Base-by-base conservation (phyloP, 2,329 filamentous ascomycete genomes). In the Ophiocordyceps robertsii region DNA sequence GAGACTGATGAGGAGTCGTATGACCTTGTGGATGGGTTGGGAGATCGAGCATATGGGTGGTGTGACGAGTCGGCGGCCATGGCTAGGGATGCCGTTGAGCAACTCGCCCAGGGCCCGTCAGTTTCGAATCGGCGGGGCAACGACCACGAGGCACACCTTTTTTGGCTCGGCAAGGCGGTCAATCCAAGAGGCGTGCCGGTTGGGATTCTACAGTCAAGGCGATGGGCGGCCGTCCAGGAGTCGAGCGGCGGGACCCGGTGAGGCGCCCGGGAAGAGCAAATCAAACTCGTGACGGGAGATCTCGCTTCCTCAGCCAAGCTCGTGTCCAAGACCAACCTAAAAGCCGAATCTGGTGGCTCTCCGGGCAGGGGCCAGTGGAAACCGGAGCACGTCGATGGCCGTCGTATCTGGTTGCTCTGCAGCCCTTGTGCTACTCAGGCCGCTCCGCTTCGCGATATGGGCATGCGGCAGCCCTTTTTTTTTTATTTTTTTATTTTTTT, bases 1-100 rank as follows among this genome's bases (percentile, higher is more conserved):
- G 75, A 77, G 52, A 77, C 73, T 39, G 75, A 77, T 11, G 75
- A 78, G 46, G 75, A 79, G 61, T 77, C 74, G 68, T 77, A 80
- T 50, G 75, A 78, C 58, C 70, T 68, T 48, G 69, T 72, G 49
- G 75, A 77, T 46, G 66, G 68, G 59, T 77, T 77, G 46, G 77
- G 76, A 44, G 76, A 80, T 61, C 73, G 75, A 53, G 72, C 63
- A 58, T 74, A 79, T 40, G 68, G 62, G 56, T 69, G 74, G 63
- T 79, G 74, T 53, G 71, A 56, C 45, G 56, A 51, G 40, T 73
- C 67, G 53, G 73, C 66, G 74, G 79, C 79, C 55, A 57, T 52
- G 55, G 19, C 35, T 45, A 30, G 33, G 29, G 17, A 24, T 17
- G 35, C 13, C 27, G 33, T 38, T 33, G 35, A 37, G 27, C 9